Evolutionary conservation across 805 yeast species (phyloP).

Genomic region (Saccharomycopsis sp.): DNA sequence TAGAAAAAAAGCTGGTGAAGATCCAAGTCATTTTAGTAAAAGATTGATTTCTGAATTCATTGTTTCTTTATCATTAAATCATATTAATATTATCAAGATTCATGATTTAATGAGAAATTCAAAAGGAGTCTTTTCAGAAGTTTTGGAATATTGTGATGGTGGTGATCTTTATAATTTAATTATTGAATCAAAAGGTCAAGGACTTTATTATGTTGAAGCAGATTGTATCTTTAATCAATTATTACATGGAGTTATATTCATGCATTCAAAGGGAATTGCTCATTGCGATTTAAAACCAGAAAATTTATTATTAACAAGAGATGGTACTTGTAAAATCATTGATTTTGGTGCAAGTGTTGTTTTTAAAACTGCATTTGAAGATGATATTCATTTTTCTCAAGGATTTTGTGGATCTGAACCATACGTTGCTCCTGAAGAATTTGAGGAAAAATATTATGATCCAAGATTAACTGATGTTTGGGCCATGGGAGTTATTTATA

Average conservation of each 20-base stretch:
- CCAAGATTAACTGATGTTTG: constrained; percentile 79
- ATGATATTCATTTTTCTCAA: constrained; percentile 49
- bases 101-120: constrained; percentile 72
- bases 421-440: constrained; percentile 90
- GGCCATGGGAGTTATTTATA: constrained; percentile 75
- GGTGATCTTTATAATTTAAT: constrained; percentile 66
- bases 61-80: constrained; percentile 68
- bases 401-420: constrained; percentile 90
- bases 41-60: constrained; percentile 87
- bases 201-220: constrained; percentile 54
- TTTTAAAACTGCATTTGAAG: constrained; percentile 84
- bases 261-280: constrained; percentile 88
- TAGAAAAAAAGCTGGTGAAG: constrained; percentile 49
- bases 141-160: constrained; percentile 93
- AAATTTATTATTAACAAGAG: constrained; percentile 58
- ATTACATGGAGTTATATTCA: constrained; percentile 67
- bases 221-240: constrained; percentile 89
- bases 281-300: constrained; percentile 92
- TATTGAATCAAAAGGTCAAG: constrained; percentile 37
- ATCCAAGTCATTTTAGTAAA: constrained; percentile 45
- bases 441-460: constrained; percentile 45
- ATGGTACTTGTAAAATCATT: constrained; percentile 58
- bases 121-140: constrained; percentile 66
- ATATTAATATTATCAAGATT: constrained; percentile 65
- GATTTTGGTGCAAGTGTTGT: constrained; percentile 93